These are phyloP conservation scores for Austroboletus novae-zelandiae DNA, from an alignment of 1,284 basidiomycete genomes.

Conservation along the genomic window DNA sequence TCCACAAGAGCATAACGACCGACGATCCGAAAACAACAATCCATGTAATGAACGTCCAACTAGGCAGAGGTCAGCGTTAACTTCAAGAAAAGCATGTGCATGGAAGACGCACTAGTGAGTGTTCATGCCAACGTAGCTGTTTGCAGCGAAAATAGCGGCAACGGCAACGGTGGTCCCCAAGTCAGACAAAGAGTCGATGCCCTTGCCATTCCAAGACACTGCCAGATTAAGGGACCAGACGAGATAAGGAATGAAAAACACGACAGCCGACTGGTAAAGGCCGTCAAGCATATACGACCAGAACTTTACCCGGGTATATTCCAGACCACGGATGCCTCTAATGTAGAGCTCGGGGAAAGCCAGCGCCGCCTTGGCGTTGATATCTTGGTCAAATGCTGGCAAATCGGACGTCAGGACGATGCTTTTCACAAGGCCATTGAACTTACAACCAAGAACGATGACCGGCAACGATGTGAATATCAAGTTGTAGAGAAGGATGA, in stretches of 20 bases:
- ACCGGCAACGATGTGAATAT: slow-evolving; percentile 94
- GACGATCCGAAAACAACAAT: slow-evolving; percentile 78
- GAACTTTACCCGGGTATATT: slow-evolving; percentile 91
- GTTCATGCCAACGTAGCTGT: slow-evolving; percentile 85
- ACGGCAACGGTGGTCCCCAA: slow-evolving; percentile 93
- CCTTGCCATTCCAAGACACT: slow-evolving; percentile 70
- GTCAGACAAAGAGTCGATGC: slow-evolving; percentile 79
- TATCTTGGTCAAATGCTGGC: slow-evolving; percentile 91
- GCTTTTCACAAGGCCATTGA: not conserved
- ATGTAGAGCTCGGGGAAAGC: slow-evolving; percentile 94
- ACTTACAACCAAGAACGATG: slow-evolving; percentile 81
- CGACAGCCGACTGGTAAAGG: slow-evolving; percentile 86
- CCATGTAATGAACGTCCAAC: slow-evolving; percentile 89
- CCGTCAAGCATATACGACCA: slow-evolving; percentile 96
- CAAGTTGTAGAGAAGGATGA: slow-evolving; percentile 88
- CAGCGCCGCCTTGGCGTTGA: slow-evolving; percentile 86
- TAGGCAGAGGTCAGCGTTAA: slow-evolving; percentile 30
- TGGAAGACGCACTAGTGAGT: slow-evolving; percentile 73
- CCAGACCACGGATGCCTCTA: slow-evolving; percentile 88
- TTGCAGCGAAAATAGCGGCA: slow-evolving; percentile 84
- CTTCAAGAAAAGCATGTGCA: not conserved
- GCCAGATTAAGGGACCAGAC: slow-evolving; percentile 67
- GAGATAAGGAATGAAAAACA: slow-evolving; percentile 88
- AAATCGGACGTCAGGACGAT: slow-evolving; percentile 7
- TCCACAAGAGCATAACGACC: slow-evolving; percentile 80